Conservation (phyloP, 179 eudicot genomes). For the Beta macrorhiza region DNA sequence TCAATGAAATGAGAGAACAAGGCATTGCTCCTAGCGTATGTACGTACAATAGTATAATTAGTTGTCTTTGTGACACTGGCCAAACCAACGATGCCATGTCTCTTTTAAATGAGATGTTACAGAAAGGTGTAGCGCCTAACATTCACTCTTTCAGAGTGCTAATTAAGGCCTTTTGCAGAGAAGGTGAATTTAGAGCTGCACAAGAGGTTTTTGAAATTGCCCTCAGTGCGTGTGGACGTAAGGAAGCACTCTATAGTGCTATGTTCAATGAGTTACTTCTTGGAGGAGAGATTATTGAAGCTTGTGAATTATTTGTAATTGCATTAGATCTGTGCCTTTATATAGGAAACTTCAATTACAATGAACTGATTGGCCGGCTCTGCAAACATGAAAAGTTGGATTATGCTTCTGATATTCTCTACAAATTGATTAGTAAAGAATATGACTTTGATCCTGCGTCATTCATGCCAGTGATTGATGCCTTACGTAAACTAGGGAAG, state of each 20-base stretch:
- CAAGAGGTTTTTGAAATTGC: conserved; percentile 77
- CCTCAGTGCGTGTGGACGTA: conserved; percentile 59
- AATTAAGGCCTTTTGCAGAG: conserved; percentile 68
- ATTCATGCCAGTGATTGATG: conserved; percentile 83
- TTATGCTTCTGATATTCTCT: conserved; percentile 53
- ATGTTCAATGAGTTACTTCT: conserved; percentile 78
- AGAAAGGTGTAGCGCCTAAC: conserved; percentile 62
- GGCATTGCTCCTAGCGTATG: conserved; percentile 62
- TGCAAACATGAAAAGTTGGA: conserved; percentile 64
- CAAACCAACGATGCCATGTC: conserved; percentile 69
- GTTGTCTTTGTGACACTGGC: conserved; percentile 62
- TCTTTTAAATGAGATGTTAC: conserved; percentile 77
- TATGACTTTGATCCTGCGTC: conserved; percentile 76
- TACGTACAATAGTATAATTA: conserved; percentile 65
- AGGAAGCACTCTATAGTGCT: conserved; percentile 59
- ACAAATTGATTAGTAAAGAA: conserved; percentile 52
- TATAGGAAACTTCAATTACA: conserved; percentile 64
- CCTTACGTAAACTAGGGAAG: conserved; percentile 52
- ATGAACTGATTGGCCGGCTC: conserved; percentile 58
- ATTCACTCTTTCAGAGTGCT: conserved; percentile 55
- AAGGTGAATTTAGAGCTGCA: conserved; percentile 84
- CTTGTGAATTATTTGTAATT: conserved; percentile 57
- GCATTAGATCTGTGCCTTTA: conserved; percentile 58
- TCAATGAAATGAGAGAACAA: conserved; percentile 86
- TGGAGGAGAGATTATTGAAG: conserved; percentile 72